phyloP scores from a whole-genome alignment of 2,329 filamentous ascomycete genomes.

The Aspergillus costaricaensis region DNA sequence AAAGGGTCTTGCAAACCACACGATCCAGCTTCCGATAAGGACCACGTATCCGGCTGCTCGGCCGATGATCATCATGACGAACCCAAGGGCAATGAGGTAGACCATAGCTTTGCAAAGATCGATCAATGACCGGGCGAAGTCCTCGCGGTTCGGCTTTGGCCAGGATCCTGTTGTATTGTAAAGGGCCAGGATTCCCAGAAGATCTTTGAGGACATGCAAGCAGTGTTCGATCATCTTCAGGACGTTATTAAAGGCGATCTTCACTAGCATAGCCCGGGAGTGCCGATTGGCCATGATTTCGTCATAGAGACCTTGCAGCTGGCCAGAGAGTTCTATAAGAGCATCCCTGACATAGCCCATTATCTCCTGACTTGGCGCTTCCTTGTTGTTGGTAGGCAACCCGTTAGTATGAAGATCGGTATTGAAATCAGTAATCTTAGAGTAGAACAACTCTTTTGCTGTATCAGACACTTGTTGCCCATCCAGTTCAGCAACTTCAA shows the following conservation, averaged over 20 bases:
- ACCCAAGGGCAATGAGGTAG: conserved; percentile 37
- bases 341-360: conserved; percentile 35
- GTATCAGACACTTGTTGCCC: conserved; percentile 33
- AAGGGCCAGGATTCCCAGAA: conserved; percentile 27
- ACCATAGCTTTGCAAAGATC: conserved; percentile 37
- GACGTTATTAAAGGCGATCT: conserved; percentile 26
- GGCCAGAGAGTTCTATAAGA: conserved; percentile 29
- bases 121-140: conserved; percentile 30
- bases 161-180: conserved; percentile 37
- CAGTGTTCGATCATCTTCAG: conserved; percentile 37
- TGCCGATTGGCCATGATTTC: conserved; percentile 28
- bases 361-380: conserved; percentile 23
- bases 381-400: conserved; percentile 15
- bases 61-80: conserved; percentile 33
- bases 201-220: conserved; percentile 28
- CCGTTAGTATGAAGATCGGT: conserved; percentile 18
- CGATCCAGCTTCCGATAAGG: conserved; percentile 38
- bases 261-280: conserved; percentile 20
- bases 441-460: conserved; percentile 12
- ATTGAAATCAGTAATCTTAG: conserved; percentile 24
- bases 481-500: conserved; percentile 40
- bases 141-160: conserved; percentile 32
- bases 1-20: conserved; percentile 40
- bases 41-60: conserved; percentile 35
- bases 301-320: conserved; percentile 27